Evolutionary conservation across 352 stramenopile species (phyloP).

Genomic region (Globisporangium irregulare): DNA sequence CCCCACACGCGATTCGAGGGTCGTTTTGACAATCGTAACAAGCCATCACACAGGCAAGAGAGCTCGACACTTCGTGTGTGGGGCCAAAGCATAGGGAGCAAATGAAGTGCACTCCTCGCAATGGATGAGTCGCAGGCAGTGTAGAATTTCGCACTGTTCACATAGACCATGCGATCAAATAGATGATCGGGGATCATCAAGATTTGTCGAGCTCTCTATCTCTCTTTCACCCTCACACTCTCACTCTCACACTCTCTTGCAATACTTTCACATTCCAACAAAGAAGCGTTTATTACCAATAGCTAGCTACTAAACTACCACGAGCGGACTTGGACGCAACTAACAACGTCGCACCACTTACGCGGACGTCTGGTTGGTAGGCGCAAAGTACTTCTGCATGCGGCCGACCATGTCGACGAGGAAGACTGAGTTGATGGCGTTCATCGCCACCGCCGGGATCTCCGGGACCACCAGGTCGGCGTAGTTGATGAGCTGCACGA

Average conservation of each 20-base stretch:
- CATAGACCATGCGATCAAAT: neutral
- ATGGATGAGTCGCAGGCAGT: neutral
- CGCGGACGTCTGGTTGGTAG: neutral
- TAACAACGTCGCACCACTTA: neutral
- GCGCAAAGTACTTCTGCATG: conserved; percentile 10
- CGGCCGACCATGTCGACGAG: conserved; percentile 24
- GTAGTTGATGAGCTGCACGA: conserved; percentile 31
- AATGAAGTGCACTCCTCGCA: neutral
- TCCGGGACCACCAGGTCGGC: conserved; percentile 21
- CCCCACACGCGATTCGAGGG: too few relatives aligned
- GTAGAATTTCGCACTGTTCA: neutral
- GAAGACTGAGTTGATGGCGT: conserved; percentile 25
- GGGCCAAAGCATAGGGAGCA: neutral
- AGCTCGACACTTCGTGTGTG: neutral
- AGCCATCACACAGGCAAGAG: neutral
- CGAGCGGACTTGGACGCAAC: neutral
- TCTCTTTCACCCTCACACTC: too few relatives aligned
- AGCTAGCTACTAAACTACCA: neutral
- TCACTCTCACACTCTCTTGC: too few relatives aligned
- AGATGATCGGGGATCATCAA: too few relatives aligned
- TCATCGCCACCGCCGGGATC: conserved; percentile 22
- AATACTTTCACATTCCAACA: too few relatives aligned
- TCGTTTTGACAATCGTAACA: neutral
- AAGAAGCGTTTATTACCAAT: neutral
- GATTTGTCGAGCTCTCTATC: too few relatives aligned